phyloP scores from a whole-genome alignment of 2,329 filamentous ascomycete genomes.

The Biscogniauxia sp. region DNA sequence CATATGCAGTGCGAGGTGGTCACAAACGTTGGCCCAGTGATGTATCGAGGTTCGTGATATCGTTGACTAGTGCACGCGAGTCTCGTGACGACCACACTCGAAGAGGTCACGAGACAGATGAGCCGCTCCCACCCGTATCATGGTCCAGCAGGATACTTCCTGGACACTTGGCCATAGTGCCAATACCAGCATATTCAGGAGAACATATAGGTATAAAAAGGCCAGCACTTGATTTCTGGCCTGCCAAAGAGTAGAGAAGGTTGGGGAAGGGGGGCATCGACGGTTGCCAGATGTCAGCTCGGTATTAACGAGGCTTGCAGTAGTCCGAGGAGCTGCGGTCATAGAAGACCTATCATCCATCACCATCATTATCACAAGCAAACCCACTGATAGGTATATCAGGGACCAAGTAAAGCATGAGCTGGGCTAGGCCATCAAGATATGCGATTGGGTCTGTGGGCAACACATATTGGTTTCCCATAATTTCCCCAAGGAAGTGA shows the following conservation, averaged over 20 bases:
- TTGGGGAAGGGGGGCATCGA: not conserved
- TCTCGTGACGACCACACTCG: constrained; percentile 8
- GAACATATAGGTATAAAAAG: not conserved
- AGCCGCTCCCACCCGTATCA: not conserved
- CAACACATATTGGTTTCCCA: not conserved
- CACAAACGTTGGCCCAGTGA: not conserved
- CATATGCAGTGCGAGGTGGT: not conserved
- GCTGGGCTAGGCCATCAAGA: not conserved
- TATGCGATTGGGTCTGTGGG: not conserved
- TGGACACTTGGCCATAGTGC: not conserved
- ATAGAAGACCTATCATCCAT: not conserved
- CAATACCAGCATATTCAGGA: not conserved
- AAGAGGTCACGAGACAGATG: constrained; percentile 2
- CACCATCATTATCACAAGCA: no score
- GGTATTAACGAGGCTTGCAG: not conserved
- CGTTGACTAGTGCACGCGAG: not conserved
- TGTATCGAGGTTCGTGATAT: not conserved
- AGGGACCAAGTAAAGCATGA: no score
- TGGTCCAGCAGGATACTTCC: not conserved
- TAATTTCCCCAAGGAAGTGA: not conserved
- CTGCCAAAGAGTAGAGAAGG: not conserved
- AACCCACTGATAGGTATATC: no score
- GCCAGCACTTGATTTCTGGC: not conserved
- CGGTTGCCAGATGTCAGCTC: not conserved
- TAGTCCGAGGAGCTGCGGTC: not conserved